phyloP scores from a whole-genome alignment of 2,329 filamentous ascomycete genomes.

The Fusarium mundagurra region DNA sequence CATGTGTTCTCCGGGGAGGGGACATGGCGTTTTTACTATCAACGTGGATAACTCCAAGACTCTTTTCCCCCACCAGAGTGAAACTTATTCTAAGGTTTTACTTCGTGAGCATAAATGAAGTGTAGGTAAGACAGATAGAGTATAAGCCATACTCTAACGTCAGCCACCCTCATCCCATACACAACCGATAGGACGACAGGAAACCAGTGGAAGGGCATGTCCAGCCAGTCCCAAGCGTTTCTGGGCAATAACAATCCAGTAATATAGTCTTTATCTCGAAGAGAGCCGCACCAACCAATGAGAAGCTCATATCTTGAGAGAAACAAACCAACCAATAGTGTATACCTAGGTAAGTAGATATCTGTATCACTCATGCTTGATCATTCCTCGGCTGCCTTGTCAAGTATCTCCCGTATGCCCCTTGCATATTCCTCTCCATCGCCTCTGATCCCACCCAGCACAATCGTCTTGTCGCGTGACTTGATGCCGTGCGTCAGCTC shows the following conservation, averaged over 20 bases:
- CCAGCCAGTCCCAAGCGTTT: not conserved
- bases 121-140: not conserved
- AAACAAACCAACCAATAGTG: not conserved
- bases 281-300: conserved; percentile 1
- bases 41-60: not conserved
- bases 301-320: not conserved
- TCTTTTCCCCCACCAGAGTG: not conserved
- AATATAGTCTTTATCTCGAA: not conserved
- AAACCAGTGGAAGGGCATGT: not conserved
- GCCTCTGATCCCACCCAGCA: conserved; percentile 49
- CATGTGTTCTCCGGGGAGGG: not conserved
- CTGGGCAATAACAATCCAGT: not conserved
- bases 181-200: not conserved
- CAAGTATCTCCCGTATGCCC: conserved; percentile 43
- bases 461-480: conserved; percentile 71
- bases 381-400: conserved; percentile 39
- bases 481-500: conserved; percentile 71
- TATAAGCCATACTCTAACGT: not conserved
- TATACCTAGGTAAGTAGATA: not conserved
- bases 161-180: not conserved
- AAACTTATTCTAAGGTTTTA: not conserved
- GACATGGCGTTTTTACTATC: not conserved
- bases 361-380: not conserved
- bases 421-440: conserved; percentile 45
- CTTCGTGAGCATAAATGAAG: not conserved